phyloP scores from a whole-genome alignment of 495 filamentous ascomycete species.

The Polyplosphaeria fusca region DNA sequence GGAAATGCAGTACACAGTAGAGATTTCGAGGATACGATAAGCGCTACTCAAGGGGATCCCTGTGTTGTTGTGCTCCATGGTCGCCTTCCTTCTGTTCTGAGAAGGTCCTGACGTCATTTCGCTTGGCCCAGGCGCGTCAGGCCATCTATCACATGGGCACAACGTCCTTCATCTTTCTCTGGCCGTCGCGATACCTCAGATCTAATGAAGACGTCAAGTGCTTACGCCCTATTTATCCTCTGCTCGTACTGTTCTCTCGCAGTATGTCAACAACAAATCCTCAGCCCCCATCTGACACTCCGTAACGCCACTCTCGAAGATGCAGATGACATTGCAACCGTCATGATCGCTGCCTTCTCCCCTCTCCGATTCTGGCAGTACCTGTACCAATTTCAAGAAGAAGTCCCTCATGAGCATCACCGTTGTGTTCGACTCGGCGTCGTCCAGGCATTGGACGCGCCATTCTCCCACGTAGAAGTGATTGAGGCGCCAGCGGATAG shows the following conservation, averaged over 20 bases:
- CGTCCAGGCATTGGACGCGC: background rate
- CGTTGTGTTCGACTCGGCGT: background rate
- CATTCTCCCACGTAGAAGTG: background rate
- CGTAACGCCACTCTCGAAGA: slow-evolving; percentile 2
- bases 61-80: too few species aligned
- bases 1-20: too few species aligned
- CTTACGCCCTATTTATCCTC: too few species aligned
- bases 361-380: background rate
- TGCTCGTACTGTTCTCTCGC: background rate
- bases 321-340: background rate
- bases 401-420: background rate
- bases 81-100: too few species aligned
- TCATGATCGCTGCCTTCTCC: slow-evolving; percentile 1
- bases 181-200: too few species aligned
- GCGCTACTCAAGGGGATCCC: too few species aligned
- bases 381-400: background rate
- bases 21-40: too few species aligned
- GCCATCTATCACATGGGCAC: too few species aligned
- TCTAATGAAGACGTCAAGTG: too few species aligned
- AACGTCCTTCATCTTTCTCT: too few species aligned
- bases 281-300: background rate
- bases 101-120: too few species aligned
- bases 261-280: background rate
- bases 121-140: too few species aligned
- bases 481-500: background rate